Conservation (phyloP, 768 basidiomycete genomes). For the Lactarius pseudohatsudake region DNA sequence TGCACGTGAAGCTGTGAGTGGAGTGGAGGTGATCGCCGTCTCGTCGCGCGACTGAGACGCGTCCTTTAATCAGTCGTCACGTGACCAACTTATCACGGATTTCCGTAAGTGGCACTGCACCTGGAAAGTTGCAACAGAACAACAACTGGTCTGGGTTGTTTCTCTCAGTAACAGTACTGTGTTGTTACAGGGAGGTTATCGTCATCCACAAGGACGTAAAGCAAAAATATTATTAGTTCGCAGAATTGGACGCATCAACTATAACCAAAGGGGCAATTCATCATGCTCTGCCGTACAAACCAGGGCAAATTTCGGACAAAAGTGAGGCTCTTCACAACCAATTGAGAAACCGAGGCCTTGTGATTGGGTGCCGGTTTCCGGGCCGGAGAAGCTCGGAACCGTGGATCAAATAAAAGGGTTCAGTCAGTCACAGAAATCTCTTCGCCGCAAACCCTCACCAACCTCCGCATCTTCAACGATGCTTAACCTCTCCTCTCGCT, state of each 20-base stretch:
- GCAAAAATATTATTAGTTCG: neutral
- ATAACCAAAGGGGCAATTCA: too few species aligned
- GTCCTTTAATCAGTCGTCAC: neutral
- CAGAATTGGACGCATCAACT: neutral
- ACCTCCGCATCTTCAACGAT: slow-evolving; percentile 26
- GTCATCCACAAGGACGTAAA: too few species aligned
- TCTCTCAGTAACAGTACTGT: too few species aligned
- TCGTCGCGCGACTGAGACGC: neutral
- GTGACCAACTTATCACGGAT: neutral
- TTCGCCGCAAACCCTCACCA: slow-evolving; percentile 15
- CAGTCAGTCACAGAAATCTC: neutral
- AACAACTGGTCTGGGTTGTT: too few species aligned
- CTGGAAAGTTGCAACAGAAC: too few species aligned
- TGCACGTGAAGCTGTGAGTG: neutral
- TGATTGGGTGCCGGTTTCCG: slow-evolving; percentile 20
- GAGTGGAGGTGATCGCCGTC: neutral
- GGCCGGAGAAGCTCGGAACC: slow-evolving; percentile 21
- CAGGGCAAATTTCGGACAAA: neutral
- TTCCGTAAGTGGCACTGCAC: too few species aligned
- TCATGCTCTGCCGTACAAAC: neutral
- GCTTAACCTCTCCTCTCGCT: slow-evolving; percentile 28
- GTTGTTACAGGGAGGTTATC: too few species aligned
- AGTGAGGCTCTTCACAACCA: neutral
- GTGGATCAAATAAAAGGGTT: slow-evolving; percentile 11
- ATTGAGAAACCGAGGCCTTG: slow-evolving; percentile 3